Evolutionary conservation across 257 asterid genomes (phyloP).

Genomic region (Henckelia pumila): DNA sequence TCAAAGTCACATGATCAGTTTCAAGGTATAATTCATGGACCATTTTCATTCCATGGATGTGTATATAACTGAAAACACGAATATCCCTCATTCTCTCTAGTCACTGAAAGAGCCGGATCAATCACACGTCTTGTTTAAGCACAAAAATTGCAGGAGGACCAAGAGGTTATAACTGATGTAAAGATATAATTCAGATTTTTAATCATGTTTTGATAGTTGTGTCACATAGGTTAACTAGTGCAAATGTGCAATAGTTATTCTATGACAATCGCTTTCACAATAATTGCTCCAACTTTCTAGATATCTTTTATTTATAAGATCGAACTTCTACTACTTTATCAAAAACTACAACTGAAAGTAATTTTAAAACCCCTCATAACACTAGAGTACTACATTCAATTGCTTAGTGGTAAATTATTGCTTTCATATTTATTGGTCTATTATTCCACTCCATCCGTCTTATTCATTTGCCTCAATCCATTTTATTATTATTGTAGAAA

Average conservation of each 20-base stretch:
- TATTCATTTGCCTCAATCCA: background rate
- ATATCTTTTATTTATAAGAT: too few relatives aligned
- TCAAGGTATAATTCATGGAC: conserved; percentile 52
- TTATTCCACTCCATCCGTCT: background rate
- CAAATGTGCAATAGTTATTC: too few relatives aligned
- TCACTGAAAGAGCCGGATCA: background rate
- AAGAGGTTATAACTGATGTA: background rate
- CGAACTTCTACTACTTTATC: too few relatives aligned
- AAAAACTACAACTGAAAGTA: too few relatives aligned
- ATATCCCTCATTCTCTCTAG: background rate
- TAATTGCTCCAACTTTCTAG: too few relatives aligned
- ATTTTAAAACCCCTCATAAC: too few relatives aligned
- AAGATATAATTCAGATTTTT: background rate
- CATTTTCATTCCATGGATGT: conserved; percentile 4
- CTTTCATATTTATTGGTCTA: background rate
- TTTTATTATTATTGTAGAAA: background rate
- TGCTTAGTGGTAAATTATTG: background rate
- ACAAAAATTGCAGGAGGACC: background rate
- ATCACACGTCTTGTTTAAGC: background rate
- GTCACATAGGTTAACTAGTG: too few relatives aligned
- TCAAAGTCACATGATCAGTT: conserved; percentile 64
- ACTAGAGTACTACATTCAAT: background rate
- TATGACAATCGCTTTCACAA: too few relatives aligned
- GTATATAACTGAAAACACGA: background rate
- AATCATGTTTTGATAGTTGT: background rate